Percentiles rank a stretch among this genome's conserved stretches.
Evolutionary conservation across 2,329 filamentous ascomycete species (phyloP).

Genomic region (Lasiodiplodia sp.): DNA sequence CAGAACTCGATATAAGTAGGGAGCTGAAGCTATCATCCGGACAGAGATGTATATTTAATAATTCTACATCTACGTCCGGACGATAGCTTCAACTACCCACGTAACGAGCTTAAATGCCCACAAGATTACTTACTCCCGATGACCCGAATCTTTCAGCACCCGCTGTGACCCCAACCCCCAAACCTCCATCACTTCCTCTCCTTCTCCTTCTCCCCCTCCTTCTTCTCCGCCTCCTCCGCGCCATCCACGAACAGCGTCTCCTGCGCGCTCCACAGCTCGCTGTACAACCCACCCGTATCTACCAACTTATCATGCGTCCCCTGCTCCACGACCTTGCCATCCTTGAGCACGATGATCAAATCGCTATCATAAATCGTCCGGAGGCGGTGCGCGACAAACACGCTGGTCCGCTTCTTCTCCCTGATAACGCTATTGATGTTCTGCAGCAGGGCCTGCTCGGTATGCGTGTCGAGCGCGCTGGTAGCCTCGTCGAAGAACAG

Average conservation of each 20-base stretch:
- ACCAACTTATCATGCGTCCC: slow-evolving; percentile 88
- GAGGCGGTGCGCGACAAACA: slow-evolving; percentile 92
- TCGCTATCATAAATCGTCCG: slow-evolving; percentile 93
- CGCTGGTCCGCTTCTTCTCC: slow-evolving; percentile 87
- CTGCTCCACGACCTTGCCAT: slow-evolving; percentile 84
- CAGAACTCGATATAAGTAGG: too few relatives aligned
- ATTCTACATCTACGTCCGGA: too few relatives aligned
- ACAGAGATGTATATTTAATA: too few relatives aligned
- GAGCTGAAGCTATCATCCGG: too few relatives aligned
- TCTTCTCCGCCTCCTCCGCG: not conserved
- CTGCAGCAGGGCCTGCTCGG: slow-evolving; percentile 85
- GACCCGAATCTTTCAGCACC: too few relatives aligned
- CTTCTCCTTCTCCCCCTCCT: not conserved
- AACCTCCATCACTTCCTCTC: not conserved
- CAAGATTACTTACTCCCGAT: too few relatives aligned
- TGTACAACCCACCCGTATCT: slow-evolving; percentile 80
- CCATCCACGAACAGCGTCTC: slow-evolving; percentile 43
- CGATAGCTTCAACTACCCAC: too few relatives aligned
- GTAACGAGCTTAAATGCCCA: too few relatives aligned
- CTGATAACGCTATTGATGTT: slow-evolving; percentile 93
- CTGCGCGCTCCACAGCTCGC: slow-evolving; percentile 79
- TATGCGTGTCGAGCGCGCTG: slow-evolving; percentile 89
- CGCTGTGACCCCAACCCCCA: not conserved
- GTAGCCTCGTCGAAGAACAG: slow-evolving; percentile 97
- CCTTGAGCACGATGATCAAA: slow-evolving; percentile 87